These are phyloP conservation scores for Clonostachys sp. DNA, from an alignment of 2,329 filamentous ascomycete genomes.

Conservation along the genomic window DNA sequence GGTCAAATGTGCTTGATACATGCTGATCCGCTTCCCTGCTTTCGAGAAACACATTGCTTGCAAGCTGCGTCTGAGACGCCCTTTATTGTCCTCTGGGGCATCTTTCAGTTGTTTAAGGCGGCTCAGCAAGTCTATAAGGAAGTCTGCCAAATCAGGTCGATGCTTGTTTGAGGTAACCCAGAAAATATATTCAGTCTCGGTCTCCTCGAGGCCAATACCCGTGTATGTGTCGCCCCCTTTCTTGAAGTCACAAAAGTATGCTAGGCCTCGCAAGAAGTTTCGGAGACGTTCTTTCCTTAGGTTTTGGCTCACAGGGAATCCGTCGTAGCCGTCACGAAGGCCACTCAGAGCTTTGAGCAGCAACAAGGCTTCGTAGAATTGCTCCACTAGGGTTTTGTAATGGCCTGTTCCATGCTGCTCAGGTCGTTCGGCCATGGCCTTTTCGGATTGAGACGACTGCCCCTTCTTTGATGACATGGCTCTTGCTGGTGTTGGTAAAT, in stretches of 20 bases:
- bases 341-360: no score
- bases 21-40: background rate
- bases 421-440: no score
- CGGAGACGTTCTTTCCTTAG: background rate
- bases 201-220: conserved; percentile 34
- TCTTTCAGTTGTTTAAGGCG: background rate
- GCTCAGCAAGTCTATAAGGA: conserved; percentile 19
- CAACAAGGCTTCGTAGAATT: no score
- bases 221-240: conserved; percentile 41
- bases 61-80: background rate
- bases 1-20: background rate
- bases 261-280: conserved; percentile 30
- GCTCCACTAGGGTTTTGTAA: no score
- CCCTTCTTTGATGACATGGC: no score
- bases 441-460: no score
- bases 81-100: background rate
- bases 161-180: conserved; percentile 33
- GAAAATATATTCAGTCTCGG: conserved; percentile 22
- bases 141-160: conserved; percentile 12
- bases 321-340: no score
- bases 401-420: no score
- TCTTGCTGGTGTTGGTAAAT: no score
- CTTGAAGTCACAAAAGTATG: conserved; percentile 37
- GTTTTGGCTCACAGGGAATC: no score
- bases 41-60: background rate